These are phyloP conservation scores for Cladosporium sp. DNA, from an alignment of 2,329 filamentous ascomycete genomes.

Conservation along the genomic window DNA sequence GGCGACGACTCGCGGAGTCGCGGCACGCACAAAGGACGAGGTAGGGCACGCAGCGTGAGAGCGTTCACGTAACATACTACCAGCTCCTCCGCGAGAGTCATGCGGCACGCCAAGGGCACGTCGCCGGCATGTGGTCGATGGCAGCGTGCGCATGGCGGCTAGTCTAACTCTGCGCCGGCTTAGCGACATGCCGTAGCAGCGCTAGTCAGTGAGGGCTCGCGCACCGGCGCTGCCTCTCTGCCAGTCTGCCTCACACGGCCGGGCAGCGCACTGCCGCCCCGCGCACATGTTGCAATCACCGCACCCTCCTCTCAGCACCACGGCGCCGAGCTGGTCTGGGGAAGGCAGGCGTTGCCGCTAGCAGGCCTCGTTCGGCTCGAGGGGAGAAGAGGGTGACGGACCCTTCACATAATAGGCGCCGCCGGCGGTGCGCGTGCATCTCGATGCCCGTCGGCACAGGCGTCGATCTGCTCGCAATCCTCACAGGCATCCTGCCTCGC, in stretches of 20 bases:
- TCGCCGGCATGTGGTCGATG: neutral
- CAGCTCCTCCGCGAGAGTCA: neutral
- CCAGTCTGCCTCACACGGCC: no score
- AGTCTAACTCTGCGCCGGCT: no score
- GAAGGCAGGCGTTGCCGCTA: slow-evolving; percentile 4
- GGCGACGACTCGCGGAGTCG: neutral
- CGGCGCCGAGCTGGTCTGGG: neutral
- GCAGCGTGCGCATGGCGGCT: neutral
- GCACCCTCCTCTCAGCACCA: no score
- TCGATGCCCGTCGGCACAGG: neutral
- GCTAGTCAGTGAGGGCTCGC: neutral
- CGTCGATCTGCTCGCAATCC: slow-evolving; percentile 1
- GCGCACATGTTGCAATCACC: neutral
- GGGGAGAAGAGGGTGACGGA: no score
- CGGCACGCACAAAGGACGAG: no score
- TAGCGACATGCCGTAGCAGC: neutral
- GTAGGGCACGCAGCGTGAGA: no score
- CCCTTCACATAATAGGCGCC: neutral
- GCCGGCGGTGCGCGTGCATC: neutral
- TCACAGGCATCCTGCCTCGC: neutral
- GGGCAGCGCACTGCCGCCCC: neutral
- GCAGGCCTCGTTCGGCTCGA: slow-evolving; percentile 7
- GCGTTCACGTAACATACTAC: no score
- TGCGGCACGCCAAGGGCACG: neutral
- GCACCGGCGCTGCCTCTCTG: no score